These are phyloP conservation scores for Senna tora DNA, from an alignment of 306 rosid species.

Conservation along the genomic window DNA sequence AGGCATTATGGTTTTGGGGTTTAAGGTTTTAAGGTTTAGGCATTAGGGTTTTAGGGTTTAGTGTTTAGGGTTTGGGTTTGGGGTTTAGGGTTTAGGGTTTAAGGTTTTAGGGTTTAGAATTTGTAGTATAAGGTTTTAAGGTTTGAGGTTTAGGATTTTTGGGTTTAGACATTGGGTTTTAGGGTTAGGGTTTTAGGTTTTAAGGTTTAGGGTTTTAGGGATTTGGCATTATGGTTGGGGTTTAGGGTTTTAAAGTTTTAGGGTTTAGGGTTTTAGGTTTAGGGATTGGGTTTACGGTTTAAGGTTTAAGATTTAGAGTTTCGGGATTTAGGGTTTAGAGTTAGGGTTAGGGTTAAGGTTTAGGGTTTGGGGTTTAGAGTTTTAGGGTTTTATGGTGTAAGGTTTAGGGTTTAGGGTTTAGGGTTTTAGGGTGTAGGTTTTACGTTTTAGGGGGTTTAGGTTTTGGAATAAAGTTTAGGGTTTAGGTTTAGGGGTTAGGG, in stretches of 20 bases:
- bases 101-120: no score
- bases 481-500: constrained; percentile 15
- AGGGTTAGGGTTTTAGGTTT: not conserved
- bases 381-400: not conserved
- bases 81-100: no score
- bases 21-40: no score
- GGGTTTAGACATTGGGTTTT: no score
- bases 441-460: constrained; percentile 29
- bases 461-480: not conserved
- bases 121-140: no score
- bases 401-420: constrained; percentile 21
- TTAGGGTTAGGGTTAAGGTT: constrained; percentile 12
- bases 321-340: constrained; percentile 17
- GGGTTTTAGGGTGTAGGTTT: no score
- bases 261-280: not conserved
- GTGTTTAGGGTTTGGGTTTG: no score
- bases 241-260: not conserved
- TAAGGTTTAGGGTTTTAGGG: not conserved
- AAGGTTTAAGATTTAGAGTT: not conserved
- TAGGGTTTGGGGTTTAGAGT: constrained; percentile 8
- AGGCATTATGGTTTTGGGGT: no score
- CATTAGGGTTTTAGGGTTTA: no score
- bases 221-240: not conserved
- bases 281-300: constrained; percentile 7
- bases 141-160: no score